Evolutionary conservation across 129 eudicot genomes (phyloP), one percentile per base, ranked within the genome.

Genomic region (Apium graveolens): DNA sequence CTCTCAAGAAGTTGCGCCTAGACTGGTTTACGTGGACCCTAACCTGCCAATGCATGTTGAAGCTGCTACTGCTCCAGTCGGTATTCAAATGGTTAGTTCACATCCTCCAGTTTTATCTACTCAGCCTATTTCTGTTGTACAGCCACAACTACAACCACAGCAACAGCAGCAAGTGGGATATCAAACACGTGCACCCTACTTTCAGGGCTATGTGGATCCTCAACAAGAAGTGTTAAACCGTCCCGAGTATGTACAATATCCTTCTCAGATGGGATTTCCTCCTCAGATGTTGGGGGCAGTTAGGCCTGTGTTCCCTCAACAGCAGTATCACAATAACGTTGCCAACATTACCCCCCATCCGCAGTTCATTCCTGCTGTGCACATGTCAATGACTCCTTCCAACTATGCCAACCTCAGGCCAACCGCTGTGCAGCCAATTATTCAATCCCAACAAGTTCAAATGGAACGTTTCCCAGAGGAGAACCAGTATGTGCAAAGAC

Each of bases 221-320:
- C 96, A 80, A 27, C 93, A 85, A 42, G 98, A 88, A 80, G 82
- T 83, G 26, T 49, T 83, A 53, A 85, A 42, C 77, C 91, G 79
- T 55, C 78, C 86, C 11, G 91, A 89, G 38, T 89, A 85, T 82
- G 82, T 91, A 44, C 95, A 89, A 78, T 62, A 81, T 80, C 84
- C 90, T 43, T 48, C 96, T 13, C 93, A 87, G 38, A 62, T 90
- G 85, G 96, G 93, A 34, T 95, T 75, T 82, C 93, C 83, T 27
- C 49, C 90, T 45, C 96, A 88, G 69, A 69, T 91, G 32, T 69
- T 83, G 79, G 84, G 90, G 75, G 60, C 84, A 24, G 83, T 86
- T 79, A 82, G 90, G 73, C 90, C 92, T 10, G 62, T 90, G 45
- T 87, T 78, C 60, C 20, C 86, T 9, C 97, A 87, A 69, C 96